Base-by-base conservation (phyloP, 345 rosid species). In the Aquilaria sinensis region DNA sequence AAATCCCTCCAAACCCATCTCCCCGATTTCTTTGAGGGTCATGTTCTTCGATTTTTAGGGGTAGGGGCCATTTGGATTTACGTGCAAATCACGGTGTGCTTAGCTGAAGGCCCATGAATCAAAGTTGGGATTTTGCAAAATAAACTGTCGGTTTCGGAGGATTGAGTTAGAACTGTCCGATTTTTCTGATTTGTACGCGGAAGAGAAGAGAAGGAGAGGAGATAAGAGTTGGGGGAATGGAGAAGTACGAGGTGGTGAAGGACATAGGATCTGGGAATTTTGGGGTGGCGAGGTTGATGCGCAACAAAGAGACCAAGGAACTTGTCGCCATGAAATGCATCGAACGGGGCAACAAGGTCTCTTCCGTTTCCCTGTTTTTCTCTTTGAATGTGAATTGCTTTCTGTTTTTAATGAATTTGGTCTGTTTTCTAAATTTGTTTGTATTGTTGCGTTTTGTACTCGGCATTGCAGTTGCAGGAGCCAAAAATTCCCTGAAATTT, bases 241-340 rank as follows among this genome's bases (percentile, higher is more conserved):
- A 92, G 5, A 92, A 85, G 68, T 92, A 92, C 74, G 95, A 92
- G 78, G 65, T 83, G 59, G 78, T 92, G 62, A 89, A 86, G 72
- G 95, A 92, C 67, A 81, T 89, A 51, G 98, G 96, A 72, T 75
- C 87, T 58, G 98, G 98, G 65, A 89, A 92, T 77, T 87, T 89
- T 46, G 96, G 96, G 33, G 88, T 92, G 5, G 95, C 96, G 2
- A 87, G 96, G 89, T 89, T 92, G 52, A 76, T 92, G 85, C 78
- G 89, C 75, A 80, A 86, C 62, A 92, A 85, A 68, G 75, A 81
- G 51, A 89, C 98, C 12, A 80, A 75, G 68, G 95, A 92, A 69
- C 86, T 83, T 50, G 92, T 92, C 50, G 96, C 96, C 65, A 86
- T 92, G 92, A 92, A 92, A 80, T 89, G 86, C 75, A 92, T 88